These are phyloP conservation scores for Dryas alaskensis DNA, from an alignment of 306 rosid genomes.

Conservation along the genomic window DNA sequence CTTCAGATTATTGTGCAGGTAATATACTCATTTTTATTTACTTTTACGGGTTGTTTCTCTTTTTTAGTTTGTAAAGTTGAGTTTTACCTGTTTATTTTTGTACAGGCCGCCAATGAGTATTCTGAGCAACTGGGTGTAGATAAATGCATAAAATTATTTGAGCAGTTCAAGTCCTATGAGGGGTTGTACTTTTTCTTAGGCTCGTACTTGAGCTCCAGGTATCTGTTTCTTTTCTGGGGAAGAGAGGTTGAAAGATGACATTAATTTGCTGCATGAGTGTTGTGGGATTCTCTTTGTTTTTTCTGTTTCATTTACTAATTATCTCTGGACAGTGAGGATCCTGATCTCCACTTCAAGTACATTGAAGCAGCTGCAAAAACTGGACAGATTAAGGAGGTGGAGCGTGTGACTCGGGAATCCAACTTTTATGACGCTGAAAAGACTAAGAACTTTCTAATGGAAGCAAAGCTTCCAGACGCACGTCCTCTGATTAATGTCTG, in stretches of 20 bases:
- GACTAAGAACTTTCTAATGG: slow-evolving; percentile 93
- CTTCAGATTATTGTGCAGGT: slow-evolving; percentile 99
- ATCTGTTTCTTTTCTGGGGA: slow-evolving; percentile 9
- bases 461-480: slow-evolving; percentile 99
- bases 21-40: slow-evolving; percentile 9
- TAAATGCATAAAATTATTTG: slow-evolving; percentile 86
- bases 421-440: slow-evolving; percentile 92
- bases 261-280: neutral
- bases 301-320: neutral
- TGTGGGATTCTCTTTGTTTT: neutral
- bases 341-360: slow-evolving; percentile 97
- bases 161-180: slow-evolving; percentile 95
- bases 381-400: slow-evolving; percentile 99
- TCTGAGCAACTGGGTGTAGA: slow-evolving; percentile 90
- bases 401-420: slow-evolving; percentile 98
- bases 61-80: slow-evolving; percentile 21
- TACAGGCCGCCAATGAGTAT: slow-evolving; percentile 91
- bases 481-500: slow-evolving; percentile 96
- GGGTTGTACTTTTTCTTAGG: slow-evolving; percentile 97
- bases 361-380: slow-evolving; percentile 98
- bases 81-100: slow-evolving; percentile 18
- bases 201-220: slow-evolving; percentile 97
- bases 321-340: slow-evolving; percentile 83
- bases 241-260: neutral
- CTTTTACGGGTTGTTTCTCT: neutral